Evolutionary conservation across 768 basidiomycete genomes (phyloP).

Genomic region (Termitomyces sp.): DNA sequence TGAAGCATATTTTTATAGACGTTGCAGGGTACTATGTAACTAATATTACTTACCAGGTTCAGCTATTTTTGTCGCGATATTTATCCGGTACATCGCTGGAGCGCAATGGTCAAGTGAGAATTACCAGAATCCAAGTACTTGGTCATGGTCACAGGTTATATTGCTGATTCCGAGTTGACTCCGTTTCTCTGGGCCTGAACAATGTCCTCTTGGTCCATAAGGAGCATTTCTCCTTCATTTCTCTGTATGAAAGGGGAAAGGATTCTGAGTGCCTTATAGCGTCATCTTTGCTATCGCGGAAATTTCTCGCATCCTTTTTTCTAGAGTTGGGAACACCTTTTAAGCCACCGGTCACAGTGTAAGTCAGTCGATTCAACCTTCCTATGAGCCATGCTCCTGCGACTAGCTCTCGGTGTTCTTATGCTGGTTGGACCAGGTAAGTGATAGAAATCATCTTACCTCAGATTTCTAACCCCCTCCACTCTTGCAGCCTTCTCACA

Average conservation of each 20-base stretch:
- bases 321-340: conserved; percentile 9
- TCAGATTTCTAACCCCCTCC: neutral
- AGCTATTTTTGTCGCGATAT: conserved; percentile 8
- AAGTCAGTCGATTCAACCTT: conserved; percentile 5
- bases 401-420: conserved; percentile 31
- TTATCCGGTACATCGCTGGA: conserved; percentile 11
- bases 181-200: conserved; percentile 14
- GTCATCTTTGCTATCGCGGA: conserved; percentile 20
- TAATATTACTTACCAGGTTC: neutral
- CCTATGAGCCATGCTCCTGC: conserved; percentile 28
- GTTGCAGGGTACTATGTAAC: conserved; percentile 1
- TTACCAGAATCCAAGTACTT: neutral
- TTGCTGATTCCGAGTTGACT: conserved; percentile 22
- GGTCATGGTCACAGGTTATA: conserved; percentile 16
- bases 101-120: neutral
- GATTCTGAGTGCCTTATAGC: neutral
- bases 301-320: conserved; percentile 19
- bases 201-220: neutral
- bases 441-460: conserved; percentile 5
- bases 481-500: conserved; percentile 37
- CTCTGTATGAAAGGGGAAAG: conserved; percentile 15
- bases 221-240: conserved; percentile 8
- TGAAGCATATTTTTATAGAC: neutral
- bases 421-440: conserved; percentile 38
- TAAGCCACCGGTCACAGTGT: conserved; percentile 10